Base-by-base conservation (phyloP, 768 basidiomycete genomes). In the Suillus brevipes region DNA sequence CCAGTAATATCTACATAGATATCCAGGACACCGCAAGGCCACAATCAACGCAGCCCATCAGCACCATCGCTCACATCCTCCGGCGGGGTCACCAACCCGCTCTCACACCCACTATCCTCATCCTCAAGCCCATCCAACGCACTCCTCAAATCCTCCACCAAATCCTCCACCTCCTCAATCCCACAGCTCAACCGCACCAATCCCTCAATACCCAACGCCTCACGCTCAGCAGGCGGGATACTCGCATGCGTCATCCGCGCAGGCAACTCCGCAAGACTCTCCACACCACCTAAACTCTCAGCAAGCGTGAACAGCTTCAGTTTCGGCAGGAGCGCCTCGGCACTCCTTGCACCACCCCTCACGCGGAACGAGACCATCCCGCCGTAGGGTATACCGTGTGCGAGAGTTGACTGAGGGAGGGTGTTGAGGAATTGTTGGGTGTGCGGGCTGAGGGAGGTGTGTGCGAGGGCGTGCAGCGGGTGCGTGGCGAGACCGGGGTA, bases 231-330 rank as follows among this genome's bases (percentile, higher is more conserved):
- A 31, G 83, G 82, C 0, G 92, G 89, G 57, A 94, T 87, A 59
- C 85, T 85, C 2, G 86, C 89, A 74, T 97, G 96, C 9, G 94
- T 97, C 95, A 97, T 97, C 77, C 82, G 80, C 52, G 89, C 87
- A 0, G 95, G 96, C 53, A 91, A 83, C 75, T 98, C 95, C 0
- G 92, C 91, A 40, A 98, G 78, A 74, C 88, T 90, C 83, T 99
- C 97, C 6, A 97, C 93, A 0, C 95, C 97, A 1, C 97, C 97
- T 6, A 98, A 78, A 31, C 87, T 89, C 83, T 96, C 95, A 0
- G 95, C 96, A 14, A 98, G 81, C 31, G 88, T 83, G 72, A 95
- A 95, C 40, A 96, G 73, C 34, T 85, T 76, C 5, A 87, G 82
- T 0, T 84, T 75, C 0, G 84, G 85, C 63, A 96, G 74, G 79